A percentile compares a stretch with the other conserved stretches of the same genome.
These are phyloP conservation scores for Candida nemodendra DNA, from an alignment of 805 yeast species.

Conservation along the genomic window DNA sequence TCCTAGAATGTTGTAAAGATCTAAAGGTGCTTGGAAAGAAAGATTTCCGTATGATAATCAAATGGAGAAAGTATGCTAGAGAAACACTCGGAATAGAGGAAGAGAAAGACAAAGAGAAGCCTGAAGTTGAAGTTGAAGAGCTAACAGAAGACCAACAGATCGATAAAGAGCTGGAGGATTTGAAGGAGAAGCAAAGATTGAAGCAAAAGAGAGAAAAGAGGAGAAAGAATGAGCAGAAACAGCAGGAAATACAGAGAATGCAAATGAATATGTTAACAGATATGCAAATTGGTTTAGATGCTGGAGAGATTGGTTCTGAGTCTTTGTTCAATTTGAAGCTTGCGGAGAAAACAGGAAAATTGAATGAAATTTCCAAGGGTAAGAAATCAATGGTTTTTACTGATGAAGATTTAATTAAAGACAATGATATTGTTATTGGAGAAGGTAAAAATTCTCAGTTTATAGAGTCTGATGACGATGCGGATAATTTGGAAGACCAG, in stretches of 20 bases:
- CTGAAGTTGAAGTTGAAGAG: conserved; percentile 62
- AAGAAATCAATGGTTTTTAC: conserved; percentile 63
- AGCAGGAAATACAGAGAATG: conserved; percentile 84
- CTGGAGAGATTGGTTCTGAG: conserved; percentile 75
- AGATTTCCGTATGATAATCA: conserved; percentile 81
- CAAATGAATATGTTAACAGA: conserved; percentile 97
- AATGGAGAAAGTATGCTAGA: conserved; percentile 88
- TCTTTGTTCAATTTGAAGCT: conserved; percentile 76
- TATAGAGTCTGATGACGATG: conserved; percentile 46
- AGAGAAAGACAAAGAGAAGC: conserved; percentile 46
- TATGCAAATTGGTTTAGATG: conserved; percentile 89
- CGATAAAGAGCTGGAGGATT: conserved; percentile 75
- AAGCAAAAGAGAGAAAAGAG: conserved; percentile 79
- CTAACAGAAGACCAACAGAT: conserved; percentile 87
- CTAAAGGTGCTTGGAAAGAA: conserved; percentile 91
- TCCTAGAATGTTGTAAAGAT: conserved; percentile 83
- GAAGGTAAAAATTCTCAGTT: conserved; percentile 34
- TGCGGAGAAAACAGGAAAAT: conserved; percentile 87
- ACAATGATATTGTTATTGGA: conserved; percentile 56
- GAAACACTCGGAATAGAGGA: conserved; percentile 68
- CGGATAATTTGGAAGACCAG: conserved; percentile 74
- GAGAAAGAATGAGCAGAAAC: conserved; percentile 75
- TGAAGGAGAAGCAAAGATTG: conserved; percentile 68
- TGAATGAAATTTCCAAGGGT: conserved; percentile 73
- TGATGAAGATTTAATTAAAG: conserved; percentile 52